Base-by-base conservation (phyloP, 1,284 basidiomycete species). In the Malassezia slooffiae region DNA sequence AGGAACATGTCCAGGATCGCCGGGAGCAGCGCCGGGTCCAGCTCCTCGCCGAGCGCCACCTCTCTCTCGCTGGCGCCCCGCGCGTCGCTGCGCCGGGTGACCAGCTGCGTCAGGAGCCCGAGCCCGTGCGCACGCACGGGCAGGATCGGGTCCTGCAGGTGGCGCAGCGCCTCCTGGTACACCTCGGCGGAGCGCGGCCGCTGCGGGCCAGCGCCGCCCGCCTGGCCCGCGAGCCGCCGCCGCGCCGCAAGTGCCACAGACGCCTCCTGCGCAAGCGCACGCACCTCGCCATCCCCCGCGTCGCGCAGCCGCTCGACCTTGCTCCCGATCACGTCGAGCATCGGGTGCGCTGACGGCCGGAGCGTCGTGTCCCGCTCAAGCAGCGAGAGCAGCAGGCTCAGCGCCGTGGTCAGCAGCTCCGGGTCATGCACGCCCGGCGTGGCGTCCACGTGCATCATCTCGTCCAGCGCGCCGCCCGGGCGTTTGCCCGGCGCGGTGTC, bases 41-140 rank as follows among this genome's bases (percentile, higher is more conserved):
- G 27, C 16, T 42, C 34, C 30, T 51, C 43, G 37, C 35, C 43
- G 19, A 41, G 33, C 10, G 26, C 34, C 7, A 8, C 6, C 13
- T 31, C 36, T n/a, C n/a, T n/a, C n/a, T n/a, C n/a, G 16, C 16
- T 22, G 11, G 38, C 15, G 4, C 26, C 19, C 17, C 17, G 7
- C 7, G 33, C 9, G 19, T 48, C 50, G 10, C n/a, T 17, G n/a
- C n/a, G n/a, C 17, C 31, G 31, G 1, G 60, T 54, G 2, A 66
- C 64, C 5, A 69, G 52, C 9, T 60, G 46, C 9, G 50, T 46
- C 10, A 69, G 41, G 0, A 69, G 50, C n/a, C 60, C 50, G 11
- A 69, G 44, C 1, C 91, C 91, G 67, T 96, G 89, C 0, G 87
- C 90, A 34, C 90, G 81, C 15, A 97, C 86, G n/a, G 91, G 91